Percentiles rank a stretch among this genome's conserved stretches.
These are phyloP conservation scores for Candida namnaoensis DNA, from an alignment of 805 yeast species.

Conservation along the genomic window DNA sequence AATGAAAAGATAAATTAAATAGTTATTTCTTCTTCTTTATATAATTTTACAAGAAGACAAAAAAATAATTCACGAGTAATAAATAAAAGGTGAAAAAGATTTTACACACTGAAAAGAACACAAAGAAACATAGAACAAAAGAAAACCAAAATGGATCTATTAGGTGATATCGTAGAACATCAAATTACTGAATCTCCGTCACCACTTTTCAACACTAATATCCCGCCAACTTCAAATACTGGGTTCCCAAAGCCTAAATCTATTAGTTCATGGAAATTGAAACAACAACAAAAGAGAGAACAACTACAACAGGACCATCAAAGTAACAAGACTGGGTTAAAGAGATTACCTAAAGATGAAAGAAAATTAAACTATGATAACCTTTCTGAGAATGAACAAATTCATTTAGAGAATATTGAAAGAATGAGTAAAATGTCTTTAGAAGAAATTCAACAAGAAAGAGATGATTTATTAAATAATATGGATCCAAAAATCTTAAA, in stretches of 20 bases:
- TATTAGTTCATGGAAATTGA: slow-evolving; percentile 84
- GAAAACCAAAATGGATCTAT: slow-evolving; percentile 58
- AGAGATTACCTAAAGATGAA: slow-evolving; percentile 83
- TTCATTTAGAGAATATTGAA: slow-evolving; percentile 68
- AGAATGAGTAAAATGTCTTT: slow-evolving; percentile 52
- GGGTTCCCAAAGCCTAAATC: slow-evolving; percentile 75
- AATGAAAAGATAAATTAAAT: too few species aligned
- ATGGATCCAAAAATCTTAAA: slow-evolving; percentile 64
- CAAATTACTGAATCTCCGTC: slow-evolving; percentile 90
- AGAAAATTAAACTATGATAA: slow-evolving; percentile 40
- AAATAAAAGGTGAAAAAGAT: too few species aligned
- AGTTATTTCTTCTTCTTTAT: too few species aligned
- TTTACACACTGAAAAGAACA: background rate
- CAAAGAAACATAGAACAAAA: background rate
- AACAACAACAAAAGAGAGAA: slow-evolving; percentile 92
- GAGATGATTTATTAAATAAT: slow-evolving; percentile 54
- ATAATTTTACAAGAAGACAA: too few species aligned
- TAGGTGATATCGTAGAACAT: slow-evolving; percentile 82
- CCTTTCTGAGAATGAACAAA: slow-evolving; percentile 58
- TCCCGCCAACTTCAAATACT: slow-evolving; percentile 82
- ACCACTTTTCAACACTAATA: slow-evolving; percentile 94
- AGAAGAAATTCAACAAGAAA: slow-evolving; percentile 56
- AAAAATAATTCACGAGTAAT: too few species aligned
- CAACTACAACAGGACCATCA: slow-evolving; percentile 86
- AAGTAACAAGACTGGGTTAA: slow-evolving; percentile 82